phyloP scores from a whole-genome alignment of 495 filamentous ascomycete genomes.

The Podospora fimiseda region DNA sequence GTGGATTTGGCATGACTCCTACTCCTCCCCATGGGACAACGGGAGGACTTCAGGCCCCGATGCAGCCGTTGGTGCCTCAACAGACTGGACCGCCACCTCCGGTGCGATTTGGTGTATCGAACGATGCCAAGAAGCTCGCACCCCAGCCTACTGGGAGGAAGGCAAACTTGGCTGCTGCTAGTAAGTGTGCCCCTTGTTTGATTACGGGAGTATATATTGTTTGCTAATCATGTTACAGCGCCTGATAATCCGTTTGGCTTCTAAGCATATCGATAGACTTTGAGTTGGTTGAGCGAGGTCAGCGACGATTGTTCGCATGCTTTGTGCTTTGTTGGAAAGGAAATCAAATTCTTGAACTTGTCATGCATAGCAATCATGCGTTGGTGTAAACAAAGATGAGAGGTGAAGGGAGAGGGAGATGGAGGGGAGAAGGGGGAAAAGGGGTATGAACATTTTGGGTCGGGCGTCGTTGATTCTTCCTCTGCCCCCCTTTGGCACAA shows the following conservation, averaged over 20 bases:
- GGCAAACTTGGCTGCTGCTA: constrained; percentile 88
- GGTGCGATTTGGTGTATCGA: constrained; percentile 76
- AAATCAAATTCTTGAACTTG: too few species aligned
- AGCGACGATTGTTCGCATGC: too few species aligned
- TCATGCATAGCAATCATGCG: too few species aligned
- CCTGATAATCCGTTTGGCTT: constrained; percentile 24
- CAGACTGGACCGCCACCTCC: constrained; percentile 91
- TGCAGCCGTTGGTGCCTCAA: constrained; percentile 64
- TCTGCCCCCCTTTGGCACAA: too few species aligned
- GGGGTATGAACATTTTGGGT: too few species aligned
- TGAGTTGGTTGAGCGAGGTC: too few species aligned
- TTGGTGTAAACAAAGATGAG: too few species aligned
- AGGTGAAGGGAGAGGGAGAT: too few species aligned
- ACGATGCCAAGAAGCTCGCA: constrained; percentile 64
- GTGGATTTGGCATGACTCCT: constrained; percentile 48
- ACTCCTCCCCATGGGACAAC: constrained; percentile 29
- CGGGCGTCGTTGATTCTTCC: too few species aligned
- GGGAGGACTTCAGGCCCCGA: constrained; percentile 10
- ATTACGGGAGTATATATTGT: constrained; percentile 1
- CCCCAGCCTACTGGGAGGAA: constrained; percentile 85
- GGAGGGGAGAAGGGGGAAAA: too few species aligned
- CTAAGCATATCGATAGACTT: constrained; percentile 6
- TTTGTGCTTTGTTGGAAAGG: too few species aligned
- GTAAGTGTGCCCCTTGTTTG: constrained; percentile 54
- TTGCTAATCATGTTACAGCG: constrained; percentile 2